phyloP scores from a whole-genome alignment of 2,329 filamentous ascomycete species.

The Neoscytalidium dimidiatum region DNA sequence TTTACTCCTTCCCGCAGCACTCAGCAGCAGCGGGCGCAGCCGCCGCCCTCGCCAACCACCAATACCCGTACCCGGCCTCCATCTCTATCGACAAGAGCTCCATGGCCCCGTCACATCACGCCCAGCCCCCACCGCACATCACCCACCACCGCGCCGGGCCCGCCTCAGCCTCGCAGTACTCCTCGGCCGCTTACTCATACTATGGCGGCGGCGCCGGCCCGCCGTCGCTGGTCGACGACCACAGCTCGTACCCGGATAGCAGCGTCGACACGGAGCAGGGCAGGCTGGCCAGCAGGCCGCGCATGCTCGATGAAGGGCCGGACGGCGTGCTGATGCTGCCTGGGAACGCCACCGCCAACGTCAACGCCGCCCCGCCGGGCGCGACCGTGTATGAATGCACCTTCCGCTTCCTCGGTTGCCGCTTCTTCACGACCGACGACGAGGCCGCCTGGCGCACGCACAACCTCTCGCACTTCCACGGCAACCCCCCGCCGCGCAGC shows the following conservation, averaged over 20 bases:
- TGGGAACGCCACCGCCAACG: conserved; percentile 4
- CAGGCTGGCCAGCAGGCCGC: conserved; percentile 23
- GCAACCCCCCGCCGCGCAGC: conserved; percentile 31
- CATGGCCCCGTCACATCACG: conserved; percentile 11
- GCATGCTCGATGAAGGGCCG: conserved; percentile 28
- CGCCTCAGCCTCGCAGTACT: conserved; percentile 5
- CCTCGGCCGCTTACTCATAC: conserved; percentile 5
- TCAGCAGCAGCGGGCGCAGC: not conserved
- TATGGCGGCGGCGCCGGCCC: not conserved
- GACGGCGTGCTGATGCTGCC: conserved; percentile 31
- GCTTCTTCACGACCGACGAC: conserved; percentile 25
- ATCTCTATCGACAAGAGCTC: not conserved
- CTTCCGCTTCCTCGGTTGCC: conserved; percentile 37
- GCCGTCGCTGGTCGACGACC: conserved; percentile 17
- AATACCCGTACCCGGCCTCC: conserved; percentile 13
- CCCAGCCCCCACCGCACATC: not conserved
- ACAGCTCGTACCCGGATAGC: conserved; percentile 6
- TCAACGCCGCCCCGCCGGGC: no score
- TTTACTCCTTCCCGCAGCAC: conserved; percentile 7
- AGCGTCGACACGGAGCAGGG: conserved; percentile 31
- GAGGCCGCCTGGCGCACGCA: conserved; percentile 33
- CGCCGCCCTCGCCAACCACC: not conserved
- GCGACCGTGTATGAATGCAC: conserved; percentile 32
- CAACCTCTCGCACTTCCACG: conserved; percentile 36
- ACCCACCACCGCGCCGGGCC: conserved; percentile 8